Evolutionary conservation across 2,329 filamentous ascomycete genomes (phyloP).

Genomic region (Cladosporium cucumerinum): DNA sequence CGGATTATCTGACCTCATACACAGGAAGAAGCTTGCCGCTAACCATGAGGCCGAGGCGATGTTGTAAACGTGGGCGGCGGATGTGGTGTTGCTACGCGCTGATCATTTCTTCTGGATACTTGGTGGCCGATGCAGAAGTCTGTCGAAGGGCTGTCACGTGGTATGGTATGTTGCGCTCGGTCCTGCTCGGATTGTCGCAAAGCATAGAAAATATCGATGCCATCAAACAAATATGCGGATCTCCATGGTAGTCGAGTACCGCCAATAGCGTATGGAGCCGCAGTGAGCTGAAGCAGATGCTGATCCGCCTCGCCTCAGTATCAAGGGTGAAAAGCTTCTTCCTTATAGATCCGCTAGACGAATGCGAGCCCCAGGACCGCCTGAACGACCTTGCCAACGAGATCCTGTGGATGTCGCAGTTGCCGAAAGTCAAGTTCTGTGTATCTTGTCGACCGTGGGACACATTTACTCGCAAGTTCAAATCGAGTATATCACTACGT

Average conservation of each 20-base stretch:
- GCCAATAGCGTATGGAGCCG: neutral
- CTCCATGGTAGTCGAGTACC: neutral
- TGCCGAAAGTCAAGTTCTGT: neutral
- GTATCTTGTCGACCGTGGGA: conserved; percentile 5
- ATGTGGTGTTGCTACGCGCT: neutral
- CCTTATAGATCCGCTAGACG: neutral
- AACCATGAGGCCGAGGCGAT: neutral
- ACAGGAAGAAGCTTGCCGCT: neutral
- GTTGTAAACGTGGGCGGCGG: neutral
- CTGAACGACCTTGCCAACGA: neutral
- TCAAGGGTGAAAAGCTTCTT: neutral
- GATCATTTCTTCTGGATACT: neutral
- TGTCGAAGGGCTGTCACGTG: neutral
- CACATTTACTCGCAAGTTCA: neutral
- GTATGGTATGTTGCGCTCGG: neutral
- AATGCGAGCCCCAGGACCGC: neutral
- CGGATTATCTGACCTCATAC: neutral
- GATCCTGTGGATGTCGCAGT: neutral
- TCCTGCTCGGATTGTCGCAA: neutral
- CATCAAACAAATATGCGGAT: neutral
- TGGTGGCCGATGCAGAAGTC: neutral
- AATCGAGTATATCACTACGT: neutral
- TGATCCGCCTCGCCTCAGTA: neutral
- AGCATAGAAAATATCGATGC: neutral
- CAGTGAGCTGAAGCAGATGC: neutral